Evolutionary conservation across 805 yeast genomes (phyloP).

Genomic region (Limtongia smithiae): DNA sequence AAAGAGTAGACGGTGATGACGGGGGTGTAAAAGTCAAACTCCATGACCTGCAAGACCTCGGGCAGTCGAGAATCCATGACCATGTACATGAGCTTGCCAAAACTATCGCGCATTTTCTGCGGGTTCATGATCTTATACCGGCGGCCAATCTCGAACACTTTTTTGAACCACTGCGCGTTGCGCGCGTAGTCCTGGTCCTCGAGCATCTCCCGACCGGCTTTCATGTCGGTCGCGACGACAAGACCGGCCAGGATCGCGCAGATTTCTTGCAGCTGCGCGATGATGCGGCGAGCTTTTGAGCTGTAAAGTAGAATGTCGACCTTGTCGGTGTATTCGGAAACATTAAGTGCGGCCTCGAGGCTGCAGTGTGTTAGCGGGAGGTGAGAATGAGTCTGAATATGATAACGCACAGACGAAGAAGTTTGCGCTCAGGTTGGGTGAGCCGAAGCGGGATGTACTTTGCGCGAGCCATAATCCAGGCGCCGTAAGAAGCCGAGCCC

Average conservation of each 20-base stretch:
- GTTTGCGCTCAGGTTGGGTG: slow-evolving; percentile 63
- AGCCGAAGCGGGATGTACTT: slow-evolving; percentile 67
- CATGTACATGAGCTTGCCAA: slow-evolving; percentile 78
- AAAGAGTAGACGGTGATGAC: slow-evolving; percentile 57
- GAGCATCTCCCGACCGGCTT: slow-evolving; percentile 60
- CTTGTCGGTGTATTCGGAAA: slow-evolving; percentile 74
- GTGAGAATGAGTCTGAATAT: not conserved
- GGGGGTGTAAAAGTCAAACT: slow-evolving; percentile 71
- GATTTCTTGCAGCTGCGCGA: slow-evolving; percentile 67
- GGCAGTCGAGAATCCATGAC: slow-evolving; percentile 79
- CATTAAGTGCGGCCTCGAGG: slow-evolving; percentile 68
- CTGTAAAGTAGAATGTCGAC: slow-evolving; percentile 67
- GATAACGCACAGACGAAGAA: slow-evolving; percentile 46
- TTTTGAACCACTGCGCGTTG: slow-evolving; percentile 69
- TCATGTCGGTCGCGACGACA: slow-evolving; percentile 73
- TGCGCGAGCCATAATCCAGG: slow-evolving; percentile 32
- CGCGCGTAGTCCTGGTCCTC: slow-evolving; percentile 64
- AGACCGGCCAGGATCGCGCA: slow-evolving; percentile 76
- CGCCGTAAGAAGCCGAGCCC: slow-evolving; percentile 26
- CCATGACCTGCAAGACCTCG: slow-evolving; percentile 66
- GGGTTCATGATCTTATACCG: slow-evolving; percentile 83
- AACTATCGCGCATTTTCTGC: slow-evolving; percentile 71
- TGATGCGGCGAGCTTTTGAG: slow-evolving; percentile 67
- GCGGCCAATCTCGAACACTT: slow-evolving; percentile 71
- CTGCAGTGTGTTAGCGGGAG: not conserved